phyloP scores from a whole-genome alignment of 2,329 filamentous ascomycete species.

The Penicillium frequentans region DNA sequence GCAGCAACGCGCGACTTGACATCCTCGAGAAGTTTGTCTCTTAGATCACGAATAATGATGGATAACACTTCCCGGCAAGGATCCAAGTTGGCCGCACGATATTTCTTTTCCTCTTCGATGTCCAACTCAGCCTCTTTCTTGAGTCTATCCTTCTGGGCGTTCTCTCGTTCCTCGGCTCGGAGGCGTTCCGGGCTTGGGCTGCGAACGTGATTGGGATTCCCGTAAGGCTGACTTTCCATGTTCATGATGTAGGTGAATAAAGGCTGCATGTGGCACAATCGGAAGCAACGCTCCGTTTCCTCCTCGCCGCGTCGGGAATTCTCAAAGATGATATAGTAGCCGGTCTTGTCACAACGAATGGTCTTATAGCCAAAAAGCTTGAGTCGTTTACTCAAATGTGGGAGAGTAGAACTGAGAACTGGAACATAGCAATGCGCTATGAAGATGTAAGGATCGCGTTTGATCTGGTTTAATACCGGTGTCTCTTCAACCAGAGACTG shows the following conservation, averaged over 20 bases:
- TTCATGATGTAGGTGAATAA: slow-evolving; percentile 92
- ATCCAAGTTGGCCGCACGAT: slow-evolving; percentile 83
- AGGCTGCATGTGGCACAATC: slow-evolving; percentile 73
- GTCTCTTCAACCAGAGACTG: slow-evolving; percentile 63
- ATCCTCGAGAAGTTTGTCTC: slow-evolving; percentile 82
- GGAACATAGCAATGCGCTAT: slow-evolving; percentile 85
- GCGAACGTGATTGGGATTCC: slow-evolving; percentile 62
- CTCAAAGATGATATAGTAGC: slow-evolving; percentile 90
- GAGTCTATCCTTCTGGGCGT: slow-evolving; percentile 66
- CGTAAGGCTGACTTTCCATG: slow-evolving; percentile 77
- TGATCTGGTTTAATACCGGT: slow-evolving; percentile 67
- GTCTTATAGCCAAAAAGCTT: slow-evolving; percentile 80
- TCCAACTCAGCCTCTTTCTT: slow-evolving; percentile 77
- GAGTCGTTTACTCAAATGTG: slow-evolving; percentile 85
- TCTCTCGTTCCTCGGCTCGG: slow-evolving; percentile 53
- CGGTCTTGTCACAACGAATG: slow-evolving; percentile 78
- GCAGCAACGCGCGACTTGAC: slow-evolving; percentile 85
- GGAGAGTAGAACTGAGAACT: slow-evolving; percentile 78
- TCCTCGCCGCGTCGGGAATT: slow-evolving; percentile 73
- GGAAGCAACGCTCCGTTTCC: slow-evolving; percentile 78
- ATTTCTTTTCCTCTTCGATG: slow-evolving; percentile 84
- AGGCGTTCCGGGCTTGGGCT: slow-evolving; percentile 47
- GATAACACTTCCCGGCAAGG: slow-evolving; percentile 83
- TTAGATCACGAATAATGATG: slow-evolving; percentile 75
- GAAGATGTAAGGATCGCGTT: slow-evolving; percentile 84